phyloP scores from a whole-genome alignment of 2,329 filamentous ascomycete genomes.

The Cladosporium sp. region DNA sequence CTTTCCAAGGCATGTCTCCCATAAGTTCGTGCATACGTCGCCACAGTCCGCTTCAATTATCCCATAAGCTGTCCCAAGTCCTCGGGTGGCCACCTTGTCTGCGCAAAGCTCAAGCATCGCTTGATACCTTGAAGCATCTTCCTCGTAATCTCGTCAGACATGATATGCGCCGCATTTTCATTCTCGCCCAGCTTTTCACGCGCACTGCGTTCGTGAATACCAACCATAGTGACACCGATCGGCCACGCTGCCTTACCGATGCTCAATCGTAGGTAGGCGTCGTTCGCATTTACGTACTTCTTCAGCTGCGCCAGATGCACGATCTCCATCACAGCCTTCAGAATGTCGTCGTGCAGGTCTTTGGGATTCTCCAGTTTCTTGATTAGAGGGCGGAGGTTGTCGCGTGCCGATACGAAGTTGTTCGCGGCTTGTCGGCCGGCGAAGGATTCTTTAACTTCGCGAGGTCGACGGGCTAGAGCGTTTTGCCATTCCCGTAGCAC shows the following conservation, averaged over 20 bases:
- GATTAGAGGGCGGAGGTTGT: slow-evolving; percentile 87
- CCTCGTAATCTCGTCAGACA: slow-evolving; percentile 91
- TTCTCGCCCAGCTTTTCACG: slow-evolving; percentile 88
- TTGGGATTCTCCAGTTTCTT: slow-evolving; percentile 80
- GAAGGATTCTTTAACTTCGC: slow-evolving; percentile 63
- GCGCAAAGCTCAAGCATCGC: slow-evolving; percentile 90
- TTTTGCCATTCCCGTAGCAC: slow-evolving; percentile 82
- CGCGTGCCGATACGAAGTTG: slow-evolving; percentile 80
- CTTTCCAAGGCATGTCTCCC: no score
- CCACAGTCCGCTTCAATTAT: no score
- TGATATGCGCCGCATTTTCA: slow-evolving; percentile 73
- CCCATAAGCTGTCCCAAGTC: slow-evolving; percentile 95
- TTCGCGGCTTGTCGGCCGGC: slow-evolving; percentile 77
- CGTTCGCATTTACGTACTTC: slow-evolving; percentile 92
- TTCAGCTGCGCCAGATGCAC: slow-evolving; percentile 85
- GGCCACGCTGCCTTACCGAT: slow-evolving; percentile 79
- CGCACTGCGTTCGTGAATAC: slow-evolving; percentile 95
- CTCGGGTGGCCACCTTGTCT: slow-evolving; percentile 91
- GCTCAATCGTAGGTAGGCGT: slow-evolving; percentile 85
- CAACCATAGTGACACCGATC: slow-evolving; percentile 99
- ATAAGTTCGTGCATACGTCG: no score
- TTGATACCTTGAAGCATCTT: slow-evolving; percentile 99
- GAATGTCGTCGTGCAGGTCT: slow-evolving; percentile 65
- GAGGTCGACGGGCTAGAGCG: slow-evolving; percentile 61
- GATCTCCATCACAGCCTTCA: slow-evolving; percentile 78